A percentile compares a stretch with the other conserved stretches of the same genome.
Evolutionary conservation across 1,139 yeast genomes (phyloP).

Genomic region (Scheffersomyces segobiensis): DNA sequence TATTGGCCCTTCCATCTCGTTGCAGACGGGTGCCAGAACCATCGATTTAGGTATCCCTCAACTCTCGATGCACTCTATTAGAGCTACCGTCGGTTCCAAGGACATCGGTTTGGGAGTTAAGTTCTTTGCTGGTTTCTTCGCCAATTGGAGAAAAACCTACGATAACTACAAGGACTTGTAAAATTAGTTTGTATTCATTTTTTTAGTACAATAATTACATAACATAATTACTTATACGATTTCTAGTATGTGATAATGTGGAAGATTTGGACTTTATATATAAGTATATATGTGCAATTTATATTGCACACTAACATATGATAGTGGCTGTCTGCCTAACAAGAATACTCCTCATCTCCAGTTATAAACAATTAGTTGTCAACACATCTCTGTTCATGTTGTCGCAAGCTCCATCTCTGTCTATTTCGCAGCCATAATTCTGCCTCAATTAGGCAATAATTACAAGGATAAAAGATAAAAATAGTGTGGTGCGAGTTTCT

Average conservation of each 20-base stretch:
- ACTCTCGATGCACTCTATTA: constrained; percentile 77
- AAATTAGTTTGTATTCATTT: neutral
- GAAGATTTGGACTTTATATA: too few relatives aligned
- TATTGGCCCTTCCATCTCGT: constrained; percentile 70
- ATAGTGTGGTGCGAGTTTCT: neutral
- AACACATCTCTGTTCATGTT: neutral
- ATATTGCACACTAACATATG: too few relatives aligned
- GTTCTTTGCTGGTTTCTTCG: constrained; percentile 64
- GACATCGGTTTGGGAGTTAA: constrained; percentile 69
- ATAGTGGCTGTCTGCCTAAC: too few relatives aligned
- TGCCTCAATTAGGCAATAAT: neutral
- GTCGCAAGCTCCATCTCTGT: neutral
- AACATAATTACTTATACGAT: neutral
- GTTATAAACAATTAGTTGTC: neutral
- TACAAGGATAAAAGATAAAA: neutral
- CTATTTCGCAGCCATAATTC: neutral
- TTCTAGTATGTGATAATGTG: too few relatives aligned
- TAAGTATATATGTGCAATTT: too few relatives aligned
- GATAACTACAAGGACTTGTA: constrained; percentile 44
- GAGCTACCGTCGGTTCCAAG: constrained; percentile 71
- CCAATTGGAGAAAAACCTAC: constrained; percentile 55
- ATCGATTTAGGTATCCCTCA: constrained; percentile 79
- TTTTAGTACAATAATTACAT: too few relatives aligned
- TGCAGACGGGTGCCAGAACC: constrained; percentile 72
- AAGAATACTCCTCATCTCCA: too few relatives aligned